These are phyloP conservation scores for Mercurialis annua DNA, from an alignment of 345 rosid species.

Conservation along the genomic window DNA sequence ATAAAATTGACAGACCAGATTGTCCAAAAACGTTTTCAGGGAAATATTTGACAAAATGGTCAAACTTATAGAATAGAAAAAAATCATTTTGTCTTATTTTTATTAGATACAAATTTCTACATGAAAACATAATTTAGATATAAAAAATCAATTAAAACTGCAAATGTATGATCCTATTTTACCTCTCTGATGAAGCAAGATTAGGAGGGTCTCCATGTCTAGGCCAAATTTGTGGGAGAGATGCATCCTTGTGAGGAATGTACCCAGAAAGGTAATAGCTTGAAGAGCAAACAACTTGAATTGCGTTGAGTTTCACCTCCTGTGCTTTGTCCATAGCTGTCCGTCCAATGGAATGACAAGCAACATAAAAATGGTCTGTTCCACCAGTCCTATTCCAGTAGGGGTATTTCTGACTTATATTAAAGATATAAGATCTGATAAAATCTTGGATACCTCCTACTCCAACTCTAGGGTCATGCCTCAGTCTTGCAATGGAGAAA, in stretches of 20 bases:
- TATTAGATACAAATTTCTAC: not conserved
- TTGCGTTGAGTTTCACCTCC: slow-evolving; percentile 44
- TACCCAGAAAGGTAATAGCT: slow-evolving; percentile 50
- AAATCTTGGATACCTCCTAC: slow-evolving; percentile 39
- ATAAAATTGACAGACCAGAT: no score
- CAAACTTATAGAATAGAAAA: no score
- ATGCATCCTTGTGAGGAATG: slow-evolving; percentile 55
- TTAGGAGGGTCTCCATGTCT: slow-evolving; percentile 46
- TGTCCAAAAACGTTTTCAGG: no score
- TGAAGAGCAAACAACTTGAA: slow-evolving; percentile 60
- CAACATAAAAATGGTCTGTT: slow-evolving; percentile 61
- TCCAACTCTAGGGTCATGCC: slow-evolving; percentile 46
- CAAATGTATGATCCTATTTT: not conserved
- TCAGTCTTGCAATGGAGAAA: slow-evolving; percentile 53
- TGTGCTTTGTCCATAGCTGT: slow-evolving; percentile 44
- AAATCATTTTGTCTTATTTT: not conserved
- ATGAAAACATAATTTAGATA: not conserved
- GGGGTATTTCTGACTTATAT: slow-evolving; percentile 46
- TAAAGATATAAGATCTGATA: slow-evolving; percentile 37
- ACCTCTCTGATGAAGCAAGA: slow-evolving; percentile 46
- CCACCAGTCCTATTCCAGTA: slow-evolving; percentile 62
- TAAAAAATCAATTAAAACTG: not conserved
- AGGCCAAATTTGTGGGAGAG: slow-evolving; percentile 66
- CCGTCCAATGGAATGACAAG: slow-evolving; percentile 62
- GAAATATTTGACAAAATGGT: no score